Conservation (phyloP, 495 filamentous ascomycete genomes). For the Staphylotrichum longicolle region DNA sequence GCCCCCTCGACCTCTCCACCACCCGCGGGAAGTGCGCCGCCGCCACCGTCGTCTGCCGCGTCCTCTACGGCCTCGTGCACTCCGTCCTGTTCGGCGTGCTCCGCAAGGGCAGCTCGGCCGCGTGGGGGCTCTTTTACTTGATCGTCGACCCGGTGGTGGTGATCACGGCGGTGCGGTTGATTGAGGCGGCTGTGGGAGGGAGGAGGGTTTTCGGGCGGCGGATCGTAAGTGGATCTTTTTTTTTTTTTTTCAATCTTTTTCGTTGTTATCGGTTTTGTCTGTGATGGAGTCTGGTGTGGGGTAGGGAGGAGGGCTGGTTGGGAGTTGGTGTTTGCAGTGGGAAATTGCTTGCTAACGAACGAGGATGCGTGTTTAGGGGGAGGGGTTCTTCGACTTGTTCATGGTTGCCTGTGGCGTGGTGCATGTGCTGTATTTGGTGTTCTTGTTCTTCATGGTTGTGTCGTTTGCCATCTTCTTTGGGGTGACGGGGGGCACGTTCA, state of each 20-base stretch:
- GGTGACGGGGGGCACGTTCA: not conserved
- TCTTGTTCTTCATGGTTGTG: not conserved
- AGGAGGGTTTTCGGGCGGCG: not conserved
- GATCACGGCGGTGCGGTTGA: not conserved
- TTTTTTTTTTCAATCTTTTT: not conserved
- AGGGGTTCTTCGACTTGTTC: not conserved
- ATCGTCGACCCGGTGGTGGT: constrained; percentile 4
- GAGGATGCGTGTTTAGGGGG: not conserved
- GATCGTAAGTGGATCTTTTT: constrained; percentile 1
- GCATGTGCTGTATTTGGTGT: constrained; percentile 8
- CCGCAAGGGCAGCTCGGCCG: not conserved
- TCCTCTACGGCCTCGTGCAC: not conserved
- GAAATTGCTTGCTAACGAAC: no score
- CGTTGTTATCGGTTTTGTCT: not conserved
- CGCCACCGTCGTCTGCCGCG: constrained; percentile 1
- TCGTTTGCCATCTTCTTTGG: constrained; percentile 8
- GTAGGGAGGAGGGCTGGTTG: no score
- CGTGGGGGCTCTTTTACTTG: not conserved
- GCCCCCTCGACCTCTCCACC: not conserved
- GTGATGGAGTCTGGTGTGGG: no score
- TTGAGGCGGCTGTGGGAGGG: not conserved
- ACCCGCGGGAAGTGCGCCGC: not conserved
- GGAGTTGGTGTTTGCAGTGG: no score
- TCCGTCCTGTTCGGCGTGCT: not conserved
- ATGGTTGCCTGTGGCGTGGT: not conserved